Conservation (phyloP, 1,284 basidiomycete species). For the Hemileia vastatrix region DNA sequence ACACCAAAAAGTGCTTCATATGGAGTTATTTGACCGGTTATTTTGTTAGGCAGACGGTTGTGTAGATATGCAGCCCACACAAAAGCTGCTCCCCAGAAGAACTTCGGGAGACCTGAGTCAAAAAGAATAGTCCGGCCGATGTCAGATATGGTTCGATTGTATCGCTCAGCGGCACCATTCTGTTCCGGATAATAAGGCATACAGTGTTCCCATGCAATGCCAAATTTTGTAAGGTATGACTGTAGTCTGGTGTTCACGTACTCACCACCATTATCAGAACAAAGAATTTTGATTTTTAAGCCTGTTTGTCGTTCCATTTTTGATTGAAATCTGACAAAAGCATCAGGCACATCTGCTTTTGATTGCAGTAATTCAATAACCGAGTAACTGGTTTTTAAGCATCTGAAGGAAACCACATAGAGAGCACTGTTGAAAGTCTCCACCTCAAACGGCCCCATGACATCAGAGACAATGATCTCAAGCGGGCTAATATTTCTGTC, state of each 20-base stretch:
- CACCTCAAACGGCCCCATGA: no score
- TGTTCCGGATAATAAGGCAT: no score
- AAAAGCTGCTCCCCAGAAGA: neutral
- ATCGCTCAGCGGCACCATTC: no score
- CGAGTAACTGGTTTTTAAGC: no score
- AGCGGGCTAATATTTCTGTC: no score
- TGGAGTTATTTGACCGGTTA: neutral
- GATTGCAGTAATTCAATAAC: no score
- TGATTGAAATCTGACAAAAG: neutral
- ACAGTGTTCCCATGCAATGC: no score
- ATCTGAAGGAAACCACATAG: no score
- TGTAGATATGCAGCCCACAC: neutral
- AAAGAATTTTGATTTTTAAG: neutral
- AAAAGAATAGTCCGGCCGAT: neutral
- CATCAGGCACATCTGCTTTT: neutral
- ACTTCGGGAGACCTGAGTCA: neutral
- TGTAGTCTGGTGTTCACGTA: neutral
- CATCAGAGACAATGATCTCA: no score
- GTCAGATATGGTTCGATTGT: no score
- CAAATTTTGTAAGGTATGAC: no score
- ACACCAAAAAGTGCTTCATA: neutral
- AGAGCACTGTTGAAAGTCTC: no score
- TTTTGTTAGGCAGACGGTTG: neutral
- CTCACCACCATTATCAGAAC: neutral
- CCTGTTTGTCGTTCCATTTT: neutral